These are phyloP conservation scores for Ceraceosorus guamensis DNA, from an alignment of 1,284 basidiomycete species.

Conservation along the genomic window DNA sequence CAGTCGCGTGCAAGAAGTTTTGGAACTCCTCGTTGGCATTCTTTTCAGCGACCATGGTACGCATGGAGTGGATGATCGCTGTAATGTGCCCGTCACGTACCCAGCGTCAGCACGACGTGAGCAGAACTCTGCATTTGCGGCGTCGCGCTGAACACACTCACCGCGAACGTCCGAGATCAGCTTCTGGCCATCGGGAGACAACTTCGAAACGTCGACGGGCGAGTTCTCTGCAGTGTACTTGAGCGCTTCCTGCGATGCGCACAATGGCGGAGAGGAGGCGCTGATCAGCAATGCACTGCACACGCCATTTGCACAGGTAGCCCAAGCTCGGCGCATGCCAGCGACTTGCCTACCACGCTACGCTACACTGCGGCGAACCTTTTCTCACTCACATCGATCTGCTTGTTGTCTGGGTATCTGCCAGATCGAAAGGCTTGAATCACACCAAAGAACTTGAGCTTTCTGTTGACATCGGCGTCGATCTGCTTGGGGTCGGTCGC, in stretches of 20 bases:
- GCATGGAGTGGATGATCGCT: conserved; percentile 12
- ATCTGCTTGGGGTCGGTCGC: conserved; percentile 11
- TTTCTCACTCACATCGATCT: conserved; percentile 28
- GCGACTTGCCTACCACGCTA: too few relatives aligned
- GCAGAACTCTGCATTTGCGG: conserved; percentile 23
- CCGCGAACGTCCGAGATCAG: conserved; percentile 39
- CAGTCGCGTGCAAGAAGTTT: conserved; percentile 38
- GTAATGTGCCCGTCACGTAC: too few relatives aligned
- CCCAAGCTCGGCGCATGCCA: too few relatives aligned
- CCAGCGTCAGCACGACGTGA: not conserved
- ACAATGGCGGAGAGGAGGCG: not conserved
- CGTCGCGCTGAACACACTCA: too few relatives aligned
- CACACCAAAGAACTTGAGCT: conserved; percentile 38
- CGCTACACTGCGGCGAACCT: too few relatives aligned
- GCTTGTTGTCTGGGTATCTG: conserved; percentile 42
- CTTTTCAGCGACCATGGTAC: conserved; percentile 40
- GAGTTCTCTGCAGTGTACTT: conserved; percentile 28
- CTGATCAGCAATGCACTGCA: too few relatives aligned
- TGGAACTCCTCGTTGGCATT: conserved; percentile 41
- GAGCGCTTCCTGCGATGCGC: conserved; percentile 3
- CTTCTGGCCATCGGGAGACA: conserved; percentile 36
- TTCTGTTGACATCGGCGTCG: conserved; percentile 36
- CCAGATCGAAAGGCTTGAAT: conserved; percentile 43
- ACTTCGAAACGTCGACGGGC: conserved; percentile 35
- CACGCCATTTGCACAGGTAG: too few relatives aligned